Percentiles rank a stretch among this genome's conserved stretches.
These are phyloP conservation scores for Thalassiosira profunda DNA, from an alignment of 108 stramenopile genomes.

Conservation along the genomic window DNA sequence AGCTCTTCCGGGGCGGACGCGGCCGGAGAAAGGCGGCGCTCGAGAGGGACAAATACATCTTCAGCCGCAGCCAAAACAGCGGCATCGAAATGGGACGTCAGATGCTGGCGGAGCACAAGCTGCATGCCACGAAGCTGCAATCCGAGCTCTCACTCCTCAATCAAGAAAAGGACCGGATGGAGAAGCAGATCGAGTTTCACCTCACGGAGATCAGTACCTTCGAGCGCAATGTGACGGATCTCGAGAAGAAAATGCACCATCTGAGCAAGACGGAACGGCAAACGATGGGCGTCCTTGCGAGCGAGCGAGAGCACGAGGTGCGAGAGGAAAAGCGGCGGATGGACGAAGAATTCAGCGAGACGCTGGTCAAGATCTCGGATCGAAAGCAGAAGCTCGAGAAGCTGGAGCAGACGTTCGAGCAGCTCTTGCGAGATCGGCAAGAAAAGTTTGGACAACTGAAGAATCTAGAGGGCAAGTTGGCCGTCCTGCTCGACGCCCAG, in stretches of 20 bases:
- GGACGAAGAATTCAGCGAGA: slow-evolving; percentile 86
- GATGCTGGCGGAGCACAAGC: slow-evolving; percentile 92
- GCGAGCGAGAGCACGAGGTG: slow-evolving; percentile 57
- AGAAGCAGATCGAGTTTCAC: slow-evolving; percentile 79
- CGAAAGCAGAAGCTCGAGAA: slow-evolving; percentile 74
- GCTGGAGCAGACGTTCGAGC: slow-evolving; percentile 63
- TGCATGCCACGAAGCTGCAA: slow-evolving; percentile 90
- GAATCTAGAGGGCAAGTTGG: slow-evolving; percentile 84
- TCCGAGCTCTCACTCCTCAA: slow-evolving; percentile 80
- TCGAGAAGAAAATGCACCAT: slow-evolving; percentile 89
- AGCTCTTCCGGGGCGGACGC: slow-evolving; percentile 67
- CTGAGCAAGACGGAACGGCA: slow-evolving; percentile 76
- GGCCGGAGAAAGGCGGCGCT: slow-evolving; percentile 68
- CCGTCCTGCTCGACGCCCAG: slow-evolving; percentile 92
- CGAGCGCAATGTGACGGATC: slow-evolving; percentile 70
- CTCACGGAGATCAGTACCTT: slow-evolving; percentile 79
- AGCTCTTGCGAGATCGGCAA: slow-evolving; percentile 67
- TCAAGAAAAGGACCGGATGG: slow-evolving; percentile 82
- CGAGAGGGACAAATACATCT: slow-evolving; percentile 89
- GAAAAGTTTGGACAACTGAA: slow-evolving; percentile 85
- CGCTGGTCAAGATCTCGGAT: slow-evolving; percentile 85
- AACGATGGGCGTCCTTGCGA: slow-evolving; percentile 58
- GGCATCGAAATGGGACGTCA: slow-evolving; percentile 92
- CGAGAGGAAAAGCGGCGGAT: slow-evolving; percentile 86
- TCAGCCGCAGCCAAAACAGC: slow-evolving; percentile 80